Base-by-base conservation (phyloP, 2,329 filamentous ascomycete species). In the Blumeria hordei region DNA sequence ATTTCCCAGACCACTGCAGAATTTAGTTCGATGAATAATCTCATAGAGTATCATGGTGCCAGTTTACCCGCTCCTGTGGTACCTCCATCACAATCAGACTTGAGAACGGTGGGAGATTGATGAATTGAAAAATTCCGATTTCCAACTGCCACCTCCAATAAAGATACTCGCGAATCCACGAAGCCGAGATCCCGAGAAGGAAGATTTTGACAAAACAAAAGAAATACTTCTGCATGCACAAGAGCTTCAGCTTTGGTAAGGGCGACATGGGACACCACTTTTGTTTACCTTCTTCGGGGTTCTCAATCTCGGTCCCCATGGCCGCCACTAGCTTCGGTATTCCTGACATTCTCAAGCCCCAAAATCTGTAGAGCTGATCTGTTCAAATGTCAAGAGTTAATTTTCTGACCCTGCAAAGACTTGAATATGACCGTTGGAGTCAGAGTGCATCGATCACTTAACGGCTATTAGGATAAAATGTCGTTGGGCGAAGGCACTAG, bases 1-100 rank as follows among this genome's bases (percentile, higher is more conserved):
- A 94, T 83, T 67, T 85, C 88, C 92, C 92, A 98, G 8, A 96
- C 72, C 16, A 94, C 88, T 83, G 56, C 41, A 54, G 55, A 56
- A 53, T 55, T 55, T 28, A 28, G 21, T 28, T 28, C 21, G 4
- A 28, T 28, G 21, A 28, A 28, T 28, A 28, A 4, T 4, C 21
- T 28, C 21, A 28, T 28, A 2, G 21, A 28, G 21, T 28, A 28
- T 28, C 21, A 28, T 4, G 21, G 21, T 28, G 21, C 7, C 14
- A 18, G 60, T 60, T 56, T 66, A 78, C 76, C 78, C 64, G 83
- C 83, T 49, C 83, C 82, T 0, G 83, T 88, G 1, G 83, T 88
- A 1, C 83, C 83, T 11, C 75, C 81, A 33, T 77, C 74, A 35
- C 88, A 78, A 58, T 80, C 76, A 1, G 88, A 94, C 1, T 80